Evolutionary conservation across 192 early-diverging fungal genomes (phyloP), one percentile per base, ranked within the genome.

Genomic region (Linnemannia exigua): DNA sequence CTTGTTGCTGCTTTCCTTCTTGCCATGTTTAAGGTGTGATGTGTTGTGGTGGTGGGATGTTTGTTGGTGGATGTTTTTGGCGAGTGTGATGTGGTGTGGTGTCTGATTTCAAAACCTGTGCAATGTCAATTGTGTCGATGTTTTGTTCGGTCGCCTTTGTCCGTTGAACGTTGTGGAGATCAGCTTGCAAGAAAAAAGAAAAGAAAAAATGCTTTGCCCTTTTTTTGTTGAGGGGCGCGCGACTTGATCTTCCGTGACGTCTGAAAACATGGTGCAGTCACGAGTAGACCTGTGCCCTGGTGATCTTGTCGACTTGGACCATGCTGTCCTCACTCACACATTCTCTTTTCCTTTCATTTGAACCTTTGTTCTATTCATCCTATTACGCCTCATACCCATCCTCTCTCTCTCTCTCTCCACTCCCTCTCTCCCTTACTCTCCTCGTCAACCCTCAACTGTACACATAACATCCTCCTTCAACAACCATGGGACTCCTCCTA

Each of bases 401-500:
- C 25, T 16, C 36, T 33, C 28, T 44, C 44, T 37, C n/a, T 63
- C 38, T 41, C 37, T 41, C 37, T 50, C 71, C 50, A 47, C 28
- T 50, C 33, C 41, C 41, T 44, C 33, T 50, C 25, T 52, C 72
- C 25, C 28, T 15, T n/a, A 3, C 28, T 33, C 14, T 33, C 44
- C 3, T 5, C 33, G 0, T 58, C 33, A 12, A 33, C 38, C 51
- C 5, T n/a, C 58, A 48, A 4, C 12, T 22, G 9, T 0, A 9
- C 37, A 25, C 68, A 35, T 20, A 48, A 73, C 46, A 73, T 20
- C 41, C 9, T 19, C 16, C 20, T 50, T 46, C 7, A 35, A 8
- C 17, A 54, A 80, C 46, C 80, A 91, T 92, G 91, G 89, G 88
- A 76, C 89, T 89, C 3, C 89, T 86, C 48, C 88, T 89, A 77